Evolutionary conservation across 768 basidiomycete genomes (phyloP).

Genomic region (Suillus alpinus): DNA sequence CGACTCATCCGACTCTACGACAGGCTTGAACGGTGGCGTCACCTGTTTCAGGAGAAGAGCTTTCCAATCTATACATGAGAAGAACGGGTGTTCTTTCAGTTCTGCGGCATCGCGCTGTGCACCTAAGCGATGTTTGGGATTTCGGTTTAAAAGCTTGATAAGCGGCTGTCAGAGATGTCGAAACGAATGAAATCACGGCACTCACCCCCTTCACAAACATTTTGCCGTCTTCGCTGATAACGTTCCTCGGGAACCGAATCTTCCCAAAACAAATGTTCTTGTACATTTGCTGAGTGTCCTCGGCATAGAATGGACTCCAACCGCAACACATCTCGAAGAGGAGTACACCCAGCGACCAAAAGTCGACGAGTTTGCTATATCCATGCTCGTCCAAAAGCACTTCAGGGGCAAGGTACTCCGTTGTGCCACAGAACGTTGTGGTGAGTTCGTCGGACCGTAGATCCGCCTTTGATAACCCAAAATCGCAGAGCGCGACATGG

Average conservation of each 20-base stretch:
- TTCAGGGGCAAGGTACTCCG: constrained; percentile 97
- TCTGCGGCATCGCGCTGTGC: constrained; percentile 88
- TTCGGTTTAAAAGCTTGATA: constrained; percentile 88
- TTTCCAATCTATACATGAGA: constrained; percentile 88
- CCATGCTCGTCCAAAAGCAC: constrained; percentile 98
- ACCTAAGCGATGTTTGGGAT: constrained; percentile 96
- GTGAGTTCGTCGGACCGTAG: constrained; percentile 90
- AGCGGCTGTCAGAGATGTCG: constrained; percentile 4
- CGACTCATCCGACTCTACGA: constrained; percentile 96
- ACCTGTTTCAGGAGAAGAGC: constrained; percentile 84
- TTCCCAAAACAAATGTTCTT: constrained; percentile 99
- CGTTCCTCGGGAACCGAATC: constrained; percentile 95
- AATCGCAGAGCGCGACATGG: constrained; percentile 97
- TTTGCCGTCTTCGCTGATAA: constrained; percentile 97
- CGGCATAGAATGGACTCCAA: constrained; percentile 99
- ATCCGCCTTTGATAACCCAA: constrained; percentile 96
- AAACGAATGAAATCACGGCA: constrained; percentile 22
- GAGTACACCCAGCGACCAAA: constrained; percentile 94
- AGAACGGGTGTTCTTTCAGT: constrained; percentile 95
- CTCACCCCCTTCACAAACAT: constrained; percentile 97
- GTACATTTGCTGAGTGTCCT: constrained; percentile 99
- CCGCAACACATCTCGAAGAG: constrained; percentile 99
- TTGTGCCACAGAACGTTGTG: constrained; percentile 99
- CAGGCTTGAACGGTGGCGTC: constrained; percentile 96
- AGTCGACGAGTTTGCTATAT: constrained; percentile 97